Evolutionary conservation across 2,329 filamentous ascomycete species (phyloP), one percentile per base, ranked within the genome.

Genomic region (Alternaria viburni): DNA sequence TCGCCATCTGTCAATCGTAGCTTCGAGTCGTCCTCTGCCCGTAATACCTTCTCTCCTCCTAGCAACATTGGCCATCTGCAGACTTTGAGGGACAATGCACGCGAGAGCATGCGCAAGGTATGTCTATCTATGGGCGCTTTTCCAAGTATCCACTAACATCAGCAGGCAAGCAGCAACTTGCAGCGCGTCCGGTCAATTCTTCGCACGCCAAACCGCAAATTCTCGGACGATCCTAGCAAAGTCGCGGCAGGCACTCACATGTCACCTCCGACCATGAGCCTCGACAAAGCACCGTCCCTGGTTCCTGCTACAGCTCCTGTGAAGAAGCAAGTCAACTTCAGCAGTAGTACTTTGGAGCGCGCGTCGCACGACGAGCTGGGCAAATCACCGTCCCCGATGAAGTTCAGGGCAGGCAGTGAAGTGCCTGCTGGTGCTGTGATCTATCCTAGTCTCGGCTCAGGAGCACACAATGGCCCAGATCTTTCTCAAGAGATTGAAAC

Each of bases 261-360:
- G 62, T 83, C 83, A 15, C 83, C 84, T 54, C 75, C 75, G 21
- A 68, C 43, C 46, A 68, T 67, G 62, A 68, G 80, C 44, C 76
- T 85, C 12, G 83, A 88, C 30, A 88, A 87, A 70, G 81, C 84
- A 21, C 76, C 89, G 30, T 85, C 85, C 55, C 76, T 83, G 4
- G 76, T 77, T 25, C 81, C 88, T 58, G 89, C 88, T 6, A 93
- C 91, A 1, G 91, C 91, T 8, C 89, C 89, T 30, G 86, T 89
- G 23, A 91, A 89, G 78, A 97, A 96, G 82, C 90, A 88, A 59
- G 92, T 97, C 36, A 89, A 91, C 54, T 97, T 97, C 73, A 93
- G 91, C 0, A 90, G 90, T 0, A 89, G 88, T 64, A 89, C 90
- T 36, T 86, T 92, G 68, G 68, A 81, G 76, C 71, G 78, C 62